These are phyloP conservation scores for Laetiporus sulphureus DNA, from an alignment of 1,284 basidiomycete genomes.

Conservation along the genomic window DNA sequence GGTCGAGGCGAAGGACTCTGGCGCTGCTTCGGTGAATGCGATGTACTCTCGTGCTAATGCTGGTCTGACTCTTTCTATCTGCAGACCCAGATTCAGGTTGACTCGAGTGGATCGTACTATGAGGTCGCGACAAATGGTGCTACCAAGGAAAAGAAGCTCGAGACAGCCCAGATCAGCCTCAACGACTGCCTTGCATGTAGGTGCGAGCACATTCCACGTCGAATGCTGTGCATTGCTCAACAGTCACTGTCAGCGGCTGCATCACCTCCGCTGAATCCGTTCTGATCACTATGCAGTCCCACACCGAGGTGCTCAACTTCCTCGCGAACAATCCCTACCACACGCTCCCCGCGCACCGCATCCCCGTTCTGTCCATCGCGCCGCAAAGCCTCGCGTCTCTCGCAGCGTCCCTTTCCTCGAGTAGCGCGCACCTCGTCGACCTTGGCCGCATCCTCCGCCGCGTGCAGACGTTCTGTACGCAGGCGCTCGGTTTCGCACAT, in stretches of 20 bases:
- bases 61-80: slow-evolving; percentile 4
- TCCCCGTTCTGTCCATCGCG: slow-evolving; percentile 81
- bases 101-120: slow-evolving; percentile 73
- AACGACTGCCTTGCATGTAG: slow-evolving; percentile 95
- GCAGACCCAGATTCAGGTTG: slow-evolving; percentile 87
- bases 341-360: slow-evolving; percentile 36
- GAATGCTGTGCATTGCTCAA: slow-evolving; percentile 4
- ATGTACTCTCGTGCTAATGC: background rate
- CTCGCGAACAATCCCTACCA: slow-evolving; percentile 49
- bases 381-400: slow-evolving; percentile 92
- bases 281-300: slow-evolving; percentile 95
- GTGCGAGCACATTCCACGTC: slow-evolving; percentile 31
- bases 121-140: slow-evolving; percentile 45
- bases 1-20: slow-evolving; percentile 38
- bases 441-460: slow-evolving; percentile 61
- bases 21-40: slow-evolving; percentile 51
- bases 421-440: slow-evolving; percentile 41
- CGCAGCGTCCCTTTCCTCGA: slow-evolving; percentile 59
- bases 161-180: slow-evolving; percentile 90
- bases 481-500: slow-evolving; percentile 61
- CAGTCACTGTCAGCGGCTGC: slow-evolving; percentile 66
- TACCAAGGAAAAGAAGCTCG: slow-evolving; percentile 51
- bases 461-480: slow-evolving; percentile 56
- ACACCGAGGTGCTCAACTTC: slow-evolving; percentile 83
- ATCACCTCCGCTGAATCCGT: slow-evolving; percentile 98